Conservation (phyloP, 2,329 filamentous ascomycete species). For the Davidsoniella virescens region DNA sequence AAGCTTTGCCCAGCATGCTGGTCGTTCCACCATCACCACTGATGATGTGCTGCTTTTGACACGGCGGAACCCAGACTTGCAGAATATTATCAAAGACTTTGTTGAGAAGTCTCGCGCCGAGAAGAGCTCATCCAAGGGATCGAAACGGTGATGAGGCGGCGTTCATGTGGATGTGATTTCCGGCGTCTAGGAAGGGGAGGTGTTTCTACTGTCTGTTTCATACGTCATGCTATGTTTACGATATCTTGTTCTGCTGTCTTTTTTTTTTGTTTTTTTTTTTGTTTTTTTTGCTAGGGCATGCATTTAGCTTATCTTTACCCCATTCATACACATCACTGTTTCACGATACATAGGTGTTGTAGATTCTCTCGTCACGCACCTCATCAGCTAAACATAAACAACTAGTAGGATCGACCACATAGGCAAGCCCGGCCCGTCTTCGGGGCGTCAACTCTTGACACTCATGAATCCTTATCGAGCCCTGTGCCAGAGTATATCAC, state of each 20-base stretch:
- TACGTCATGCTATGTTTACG: too few relatives aligned
- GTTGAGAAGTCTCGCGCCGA: constrained; percentile 43
- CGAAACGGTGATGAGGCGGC: background rate
- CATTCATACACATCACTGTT: background rate
- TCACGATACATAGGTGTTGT: background rate
- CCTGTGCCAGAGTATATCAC: constrained; percentile 23
- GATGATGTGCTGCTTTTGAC: constrained; percentile 81
- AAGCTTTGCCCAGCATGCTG: constrained; percentile 54
- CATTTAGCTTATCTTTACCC: background rate
- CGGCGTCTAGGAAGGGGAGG: background rate
- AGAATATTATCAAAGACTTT: constrained; percentile 54
- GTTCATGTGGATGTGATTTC: background rate
- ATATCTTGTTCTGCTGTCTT: too few relatives aligned
- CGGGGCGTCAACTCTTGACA: background rate
- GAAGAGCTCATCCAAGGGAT: constrained; percentile 15
- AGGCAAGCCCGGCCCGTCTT: too few relatives aligned
- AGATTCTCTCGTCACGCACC: background rate
- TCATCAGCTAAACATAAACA: background rate
- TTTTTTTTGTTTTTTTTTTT: too few relatives aligned
- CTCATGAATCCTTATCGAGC: background rate
- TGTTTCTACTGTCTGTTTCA: background rate
- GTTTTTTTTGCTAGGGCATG: too few relatives aligned
- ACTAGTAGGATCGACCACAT: too few relatives aligned
- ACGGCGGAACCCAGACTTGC: constrained; percentile 71
- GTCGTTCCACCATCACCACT: constrained; percentile 61